phyloP scores from a whole-genome alignment of 371 early-diverging fungal genomes.

The Dichotomocladium elegans region DNA sequence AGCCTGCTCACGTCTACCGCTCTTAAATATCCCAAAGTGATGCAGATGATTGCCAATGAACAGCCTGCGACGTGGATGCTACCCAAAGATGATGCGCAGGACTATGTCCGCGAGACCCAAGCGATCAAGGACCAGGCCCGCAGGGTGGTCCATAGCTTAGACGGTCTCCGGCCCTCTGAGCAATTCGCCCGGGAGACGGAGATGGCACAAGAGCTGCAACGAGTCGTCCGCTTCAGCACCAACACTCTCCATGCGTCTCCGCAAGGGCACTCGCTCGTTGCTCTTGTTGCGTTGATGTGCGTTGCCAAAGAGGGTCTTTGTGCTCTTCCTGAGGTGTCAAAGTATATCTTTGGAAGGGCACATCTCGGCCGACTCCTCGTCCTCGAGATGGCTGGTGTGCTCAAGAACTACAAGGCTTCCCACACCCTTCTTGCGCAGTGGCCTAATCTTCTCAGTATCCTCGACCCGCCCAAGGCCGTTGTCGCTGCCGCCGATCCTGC shows the following conservation, averaged over 20 bases:
- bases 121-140: constrained; percentile 15
- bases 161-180: constrained; percentile 24
- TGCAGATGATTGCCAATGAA: constrained; percentile 11
- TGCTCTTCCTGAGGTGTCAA: constrained; percentile 24
- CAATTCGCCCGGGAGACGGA: constrained; percentile 27
- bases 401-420: constrained; percentile 27
- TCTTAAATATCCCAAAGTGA: constrained; percentile 10
- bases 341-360: constrained; percentile 26
- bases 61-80: neutral
- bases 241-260: constrained; percentile 12
- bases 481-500: neutral
- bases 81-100: neutral
- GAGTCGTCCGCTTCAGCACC: constrained; percentile 14
- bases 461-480: constrained; percentile 1
- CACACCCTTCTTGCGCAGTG: neutral
- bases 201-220: constrained; percentile 17
- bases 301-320: constrained; percentile 20
- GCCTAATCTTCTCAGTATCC: neutral
- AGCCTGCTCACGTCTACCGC: constrained; percentile 26
- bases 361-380: constrained; percentile 28
- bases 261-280: constrained; percentile 10
- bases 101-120: constrained; percentile 10
- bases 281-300: constrained; percentile 20
- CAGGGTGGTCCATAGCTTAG: constrained; percentile 18
- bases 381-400: constrained; percentile 26